Evolutionary conservation across 164 flowering plant species (phyloP), one percentile per base, ranked within the genome.

Genomic region (Magnolia changhungtana): DNA sequence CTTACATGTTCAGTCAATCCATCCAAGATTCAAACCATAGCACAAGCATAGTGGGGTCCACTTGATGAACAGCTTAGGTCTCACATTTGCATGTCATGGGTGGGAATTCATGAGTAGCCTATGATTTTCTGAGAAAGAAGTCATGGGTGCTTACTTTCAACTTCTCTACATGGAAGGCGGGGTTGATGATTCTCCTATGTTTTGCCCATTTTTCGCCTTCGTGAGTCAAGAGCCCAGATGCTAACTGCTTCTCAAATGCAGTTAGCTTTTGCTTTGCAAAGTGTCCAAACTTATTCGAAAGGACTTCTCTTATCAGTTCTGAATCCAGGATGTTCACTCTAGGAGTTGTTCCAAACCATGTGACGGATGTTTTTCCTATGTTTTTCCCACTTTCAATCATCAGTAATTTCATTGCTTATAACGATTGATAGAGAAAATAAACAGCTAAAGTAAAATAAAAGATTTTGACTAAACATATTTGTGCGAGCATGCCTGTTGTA

Each of bases 141-240:
- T 76, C 78, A 7, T 55, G 16, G 59, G 1, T 45, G 51, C 59
- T 63, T 16, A 80, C 85, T 81, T 83, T 83, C n/a, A 83, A 55
- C 69, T 80, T 83, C 50, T 83, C 80, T 11, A 59, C 6, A 50
- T 78, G 81, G 71, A 83, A 83, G 23, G 81, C 85, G 8, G 83
- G 85, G 68, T 76, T 80, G 74, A 83, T 70, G 67, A 77, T 79
- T 65, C 77, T 77, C 75, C 83, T 78, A 63, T 76, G 85, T 64
- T 67, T 80, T 27, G 52, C 83, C 85, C 85, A 83, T 72, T 83
- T 63, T 18, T 80, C 83, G 0, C 82, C 82, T 7, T 81, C 78
- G 27, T 31, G 50, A 19, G 0, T 23, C 8, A 20, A n/a, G 4
- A 81, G 70, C 70, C 85, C 81, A 31, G 13, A n/a, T 23, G 52